These are phyloP conservation scores for Zea mays DNA, from an alignment of 176 grass and related monocot species.

Conservation along the genomic window DNA sequence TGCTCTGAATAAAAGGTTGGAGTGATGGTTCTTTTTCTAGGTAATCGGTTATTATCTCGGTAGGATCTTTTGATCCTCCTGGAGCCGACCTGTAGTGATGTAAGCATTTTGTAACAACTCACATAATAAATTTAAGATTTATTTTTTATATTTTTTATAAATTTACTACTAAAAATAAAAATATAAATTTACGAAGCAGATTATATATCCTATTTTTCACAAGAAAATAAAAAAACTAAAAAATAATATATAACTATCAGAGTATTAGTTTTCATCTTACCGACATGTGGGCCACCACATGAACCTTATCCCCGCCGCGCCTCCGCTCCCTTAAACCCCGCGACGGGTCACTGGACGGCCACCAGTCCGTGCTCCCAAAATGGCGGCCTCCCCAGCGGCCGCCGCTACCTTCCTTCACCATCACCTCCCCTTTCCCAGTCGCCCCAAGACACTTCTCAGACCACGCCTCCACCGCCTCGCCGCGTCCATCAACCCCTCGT, in stretches of 20 bases:
- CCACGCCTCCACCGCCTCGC: conserved; percentile 27
- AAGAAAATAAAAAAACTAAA: too few relatives aligned
- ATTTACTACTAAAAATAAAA: too few relatives aligned
- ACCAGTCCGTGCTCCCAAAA: conserved; percentile 42
- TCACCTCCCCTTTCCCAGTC: conserved; percentile 32
- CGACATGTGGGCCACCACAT: conserved; percentile 13
- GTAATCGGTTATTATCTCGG: conserved; percentile 79
- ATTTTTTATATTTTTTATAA: too few relatives aligned
- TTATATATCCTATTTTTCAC: too few relatives aligned
- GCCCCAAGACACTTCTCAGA: conserved; percentile 31
- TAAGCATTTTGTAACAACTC: conserved; percentile 2
- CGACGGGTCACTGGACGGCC: conserved; percentile 13
- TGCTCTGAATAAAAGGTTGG: conserved; percentile 68
- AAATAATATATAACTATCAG: too few relatives aligned
- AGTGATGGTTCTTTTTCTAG: conserved; percentile 77
- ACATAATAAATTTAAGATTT: too few relatives aligned
- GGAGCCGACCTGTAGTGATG: conserved; percentile 58
- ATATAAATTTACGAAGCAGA: too few relatives aligned
- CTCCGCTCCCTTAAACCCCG: conserved; percentile 29
- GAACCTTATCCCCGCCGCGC: conserved; percentile 37
- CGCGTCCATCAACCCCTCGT: conserved; percentile 49
- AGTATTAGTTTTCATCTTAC: too few relatives aligned
- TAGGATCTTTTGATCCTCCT: conserved; percentile 69
- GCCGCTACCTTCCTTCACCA: conserved; percentile 46
- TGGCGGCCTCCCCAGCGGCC: conserved; percentile 44